Evolutionary conservation across 2,329 filamentous ascomycete species (phyloP), one percentile per base, ranked within the genome.

Genomic region (Verticillium alfalfae): DNA sequence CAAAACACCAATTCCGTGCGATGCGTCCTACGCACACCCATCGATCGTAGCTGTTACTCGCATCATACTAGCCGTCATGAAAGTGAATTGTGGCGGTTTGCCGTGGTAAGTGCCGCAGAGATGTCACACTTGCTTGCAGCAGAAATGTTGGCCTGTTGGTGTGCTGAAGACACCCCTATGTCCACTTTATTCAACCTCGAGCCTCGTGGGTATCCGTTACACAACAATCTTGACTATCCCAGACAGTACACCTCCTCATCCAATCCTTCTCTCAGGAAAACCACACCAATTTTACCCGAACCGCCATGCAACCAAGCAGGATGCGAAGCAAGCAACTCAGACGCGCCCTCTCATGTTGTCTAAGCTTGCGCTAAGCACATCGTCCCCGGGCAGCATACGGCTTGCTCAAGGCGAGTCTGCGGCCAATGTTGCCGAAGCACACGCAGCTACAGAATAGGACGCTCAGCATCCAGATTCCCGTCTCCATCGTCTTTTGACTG

Each of bases 361-460:
- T 22, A 3, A 52, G 5, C 18, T 22, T 26, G 13, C 45, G 22
- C 45, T 18, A 31, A 52, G 45, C 64, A 80, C 78, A 82, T 52
- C 82, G 71, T 2, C 79, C 79, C 62, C 75, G 77, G n/a, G 70
- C 73, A 1, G 70, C 72, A 1, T 75, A 73, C n/a, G 75, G 73
- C 61, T 70, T 72, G 26, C 77, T 81, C 65, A 86, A 76, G n/a
- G 88, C 88, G 66, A 98, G 76, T 64, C 91, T 83, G 65, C 95
- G 83, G 13, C 95, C 95, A 70, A 99, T 92, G 71, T 97, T 98
- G 12, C 95, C 95, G 80, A 99, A 97, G 76, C 93, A 97, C 10
- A 98, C 86, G 68, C 92, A 93, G 70, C 92, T 96, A 76, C 95
- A 97, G 73, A 97, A 99, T 58, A 99, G 77, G 34, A 98, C 93